Conservation (phyloP, 2,329 filamentous ascomycete genomes). For the Davidsoniella australis region DNA sequence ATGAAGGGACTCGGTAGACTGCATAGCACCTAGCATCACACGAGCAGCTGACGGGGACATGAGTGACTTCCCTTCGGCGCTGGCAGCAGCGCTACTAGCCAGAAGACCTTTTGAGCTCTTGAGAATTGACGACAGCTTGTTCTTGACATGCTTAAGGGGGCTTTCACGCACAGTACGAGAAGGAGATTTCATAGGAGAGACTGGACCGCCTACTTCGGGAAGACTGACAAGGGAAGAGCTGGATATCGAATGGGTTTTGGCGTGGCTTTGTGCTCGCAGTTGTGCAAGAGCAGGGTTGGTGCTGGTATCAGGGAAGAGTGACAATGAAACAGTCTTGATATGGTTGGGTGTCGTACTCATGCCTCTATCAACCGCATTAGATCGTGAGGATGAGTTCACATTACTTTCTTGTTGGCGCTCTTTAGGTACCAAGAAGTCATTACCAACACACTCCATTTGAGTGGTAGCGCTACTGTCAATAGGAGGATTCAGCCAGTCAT, state of each 20-base stretch:
- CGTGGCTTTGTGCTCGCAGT: slow-evolving; percentile 14
- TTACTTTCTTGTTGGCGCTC: slow-evolving; percentile 20
- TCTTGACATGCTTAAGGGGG: slow-evolving; percentile 80
- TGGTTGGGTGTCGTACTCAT: slow-evolving; percentile 26
- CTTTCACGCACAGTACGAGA: slow-evolving; percentile 47
- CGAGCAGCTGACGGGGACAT: slow-evolving; percentile 35
- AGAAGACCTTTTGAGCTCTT: slow-evolving; percentile 77
- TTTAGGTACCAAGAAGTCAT: slow-evolving; percentile 25
- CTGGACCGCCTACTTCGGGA: slow-evolving; percentile 22
- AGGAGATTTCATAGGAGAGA: slow-evolving; percentile 39
- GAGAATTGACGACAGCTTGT: slow-evolving; percentile 77
- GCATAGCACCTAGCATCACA: slow-evolving; percentile 25
- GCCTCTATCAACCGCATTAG: not conserved
- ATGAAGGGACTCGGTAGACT: slow-evolving; percentile 33
- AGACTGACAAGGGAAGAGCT: slow-evolving; percentile 36
- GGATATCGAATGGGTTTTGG: slow-evolving; percentile 32
- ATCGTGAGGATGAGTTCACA: slow-evolving; percentile 20
- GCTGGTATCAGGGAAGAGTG: slow-evolving; percentile 26
- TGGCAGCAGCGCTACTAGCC: slow-evolving; percentile 53
- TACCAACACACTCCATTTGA: slow-evolving; percentile 6
- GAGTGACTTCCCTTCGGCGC: slow-evolving; percentile 43
- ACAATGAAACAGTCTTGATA: slow-evolving; percentile 46
- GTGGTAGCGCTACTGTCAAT: not conserved
- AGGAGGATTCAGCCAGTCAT: slow-evolving; percentile 47
- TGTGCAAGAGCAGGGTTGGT: slow-evolving; percentile 15